Conservation (phyloP, 1,284 basidiomycete species). For the Leccinum pachyderme region DNA sequence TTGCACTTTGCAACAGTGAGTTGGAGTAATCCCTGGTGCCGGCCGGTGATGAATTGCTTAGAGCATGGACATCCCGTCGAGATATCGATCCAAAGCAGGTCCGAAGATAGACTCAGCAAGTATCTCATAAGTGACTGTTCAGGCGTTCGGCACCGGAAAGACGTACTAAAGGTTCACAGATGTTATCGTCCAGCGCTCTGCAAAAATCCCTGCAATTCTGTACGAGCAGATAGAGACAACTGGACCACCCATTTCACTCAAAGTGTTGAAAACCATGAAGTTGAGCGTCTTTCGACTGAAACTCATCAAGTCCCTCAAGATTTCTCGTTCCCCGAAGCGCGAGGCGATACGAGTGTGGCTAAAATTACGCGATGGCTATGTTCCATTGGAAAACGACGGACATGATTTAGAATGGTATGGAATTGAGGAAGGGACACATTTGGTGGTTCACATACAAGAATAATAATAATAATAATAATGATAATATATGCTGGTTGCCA, state of each 20-base stretch:
- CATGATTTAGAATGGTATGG: slow-evolving; percentile 70
- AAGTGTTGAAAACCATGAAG: slow-evolving; percentile 65
- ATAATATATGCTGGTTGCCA: background rate
- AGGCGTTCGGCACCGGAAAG: background rate
- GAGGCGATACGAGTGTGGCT: slow-evolving; percentile 50
- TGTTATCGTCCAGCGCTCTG: slow-evolving; percentile 36
- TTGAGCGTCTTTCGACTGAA: slow-evolving; percentile 56
- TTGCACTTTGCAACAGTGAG: slow-evolving; percentile 61
- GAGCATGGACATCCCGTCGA: slow-evolving; percentile 62
- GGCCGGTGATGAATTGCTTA: slow-evolving; percentile 28
- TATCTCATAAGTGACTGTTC: slow-evolving; percentile 56
- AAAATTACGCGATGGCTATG: slow-evolving; percentile 48
- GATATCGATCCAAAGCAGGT: slow-evolving; percentile 27
- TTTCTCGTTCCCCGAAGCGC: slow-evolving; percentile 8
- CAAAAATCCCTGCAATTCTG: slow-evolving; percentile 16
- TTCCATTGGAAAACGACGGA: slow-evolving; percentile 46
- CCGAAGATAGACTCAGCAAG: slow-evolving; percentile 56
- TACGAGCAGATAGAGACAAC: slow-evolving; percentile 4
- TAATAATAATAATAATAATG: background rate
- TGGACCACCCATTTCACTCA: slow-evolving; percentile 37
- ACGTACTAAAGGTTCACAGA: slow-evolving; percentile 32
- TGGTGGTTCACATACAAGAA: slow-evolving; percentile 38
- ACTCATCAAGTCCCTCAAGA: slow-evolving; percentile 46
- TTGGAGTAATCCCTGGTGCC: slow-evolving; percentile 11
- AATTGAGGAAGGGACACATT: slow-evolving; percentile 55